Evolutionary conservation across 2,329 filamentous ascomycete species (phyloP).

Genomic region (Colletotrichum lindemuthianum): DNA sequence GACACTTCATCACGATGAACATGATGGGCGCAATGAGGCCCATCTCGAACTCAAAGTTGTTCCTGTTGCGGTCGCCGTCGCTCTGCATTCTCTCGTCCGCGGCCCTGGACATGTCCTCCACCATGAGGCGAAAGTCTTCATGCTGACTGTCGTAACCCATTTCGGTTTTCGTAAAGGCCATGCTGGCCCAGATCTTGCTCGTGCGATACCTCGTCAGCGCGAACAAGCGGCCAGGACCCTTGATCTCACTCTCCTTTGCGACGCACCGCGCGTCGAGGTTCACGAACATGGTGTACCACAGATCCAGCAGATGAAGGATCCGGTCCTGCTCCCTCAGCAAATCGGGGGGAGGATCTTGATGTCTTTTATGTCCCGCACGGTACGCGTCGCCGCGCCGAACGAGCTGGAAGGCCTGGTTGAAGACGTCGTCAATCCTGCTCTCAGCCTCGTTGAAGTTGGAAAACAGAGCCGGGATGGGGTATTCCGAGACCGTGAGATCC

Average conservation of each 20-base stretch:
- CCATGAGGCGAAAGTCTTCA: slow-evolving; percentile 47
- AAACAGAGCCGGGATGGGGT: slow-evolving; percentile 5
- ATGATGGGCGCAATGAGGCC: slow-evolving; percentile 16
- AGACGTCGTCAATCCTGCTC: slow-evolving; percentile 42
- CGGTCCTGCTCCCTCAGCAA: slow-evolving; percentile 27
- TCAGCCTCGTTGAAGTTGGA: slow-evolving; percentile 42
- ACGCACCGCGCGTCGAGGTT: slow-evolving; percentile 6
- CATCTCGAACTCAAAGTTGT: slow-evolving; percentile 24
- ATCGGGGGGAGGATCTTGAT: slow-evolving; percentile 24
- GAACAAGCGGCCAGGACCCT: neutral
- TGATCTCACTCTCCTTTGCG: neutral
- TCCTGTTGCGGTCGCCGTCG: neutral
- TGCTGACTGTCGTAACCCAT: slow-evolving; percentile 47
- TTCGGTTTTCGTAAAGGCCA: slow-evolving; percentile 38
- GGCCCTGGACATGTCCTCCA: slow-evolving; percentile 42
- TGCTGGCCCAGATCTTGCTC: slow-evolving; percentile 3
- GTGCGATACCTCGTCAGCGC: slow-evolving; percentile 9
- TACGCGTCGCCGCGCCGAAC: slow-evolving; percentile 43
- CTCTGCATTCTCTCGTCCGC: neutral
- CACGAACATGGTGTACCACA: slow-evolving; percentile 39
- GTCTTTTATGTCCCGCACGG: slow-evolving; percentile 35
- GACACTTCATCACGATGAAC: slow-evolving; percentile 18
- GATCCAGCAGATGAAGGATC: neutral
- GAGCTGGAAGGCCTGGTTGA: slow-evolving; percentile 43
- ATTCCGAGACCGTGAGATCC: slow-evolving; percentile 10